Evolutionary conservation across 495 filamentous ascomycete genomes (phyloP), one percentile per base, ranked within the genome.

Genomic region (Aspergillus panamensis): DNA sequence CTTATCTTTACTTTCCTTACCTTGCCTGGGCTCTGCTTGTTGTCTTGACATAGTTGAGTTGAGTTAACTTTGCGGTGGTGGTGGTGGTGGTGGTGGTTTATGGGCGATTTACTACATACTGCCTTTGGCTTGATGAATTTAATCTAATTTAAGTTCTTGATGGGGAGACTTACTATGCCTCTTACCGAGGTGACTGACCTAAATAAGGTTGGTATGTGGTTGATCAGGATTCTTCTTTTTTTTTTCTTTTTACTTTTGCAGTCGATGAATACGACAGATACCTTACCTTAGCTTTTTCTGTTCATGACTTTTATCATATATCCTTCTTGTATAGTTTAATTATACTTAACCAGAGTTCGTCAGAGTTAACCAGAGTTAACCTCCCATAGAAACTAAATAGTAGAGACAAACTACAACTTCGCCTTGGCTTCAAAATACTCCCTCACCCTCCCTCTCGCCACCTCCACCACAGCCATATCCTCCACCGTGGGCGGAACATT

Each of bases 401-500:
- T 35, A 31, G 19, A 51, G 6, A 16, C 4, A 17, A 31, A 44
- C 59, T 74, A 86, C 64, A 86, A 66, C 71, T 87, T 91, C 25
- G 85, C 77, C 69, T 66, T 64, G 13, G 19, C 51, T 25, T 43
- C 66, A 66, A 87, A 87, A 61, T 85, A 87, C 65, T 84, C 79
- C 63, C 68, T 76, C 0, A 86, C 74, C 67, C 74, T 75, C 8
- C 51, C 69, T 63, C 78, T 74, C 16, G 84, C 84, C 57, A 84
- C 74, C 47, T 82, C 77, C 9, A 87, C 77, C 5, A 82, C 84
- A 14, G 73, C 76, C 37, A 57, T 60, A 69, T 87, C 85, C 60
- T 86, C 84, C 48, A 87, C 77, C 25, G 84, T 87, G 21, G 80
- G 79, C 37, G 82, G 83, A 16, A 87, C 75, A 57, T 71, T 73